These are phyloP conservation scores for Colletotrichum graminicola DNA, from an alignment of 2,329 filamentous ascomycete genomes.

Conservation along the genomic window DNA sequence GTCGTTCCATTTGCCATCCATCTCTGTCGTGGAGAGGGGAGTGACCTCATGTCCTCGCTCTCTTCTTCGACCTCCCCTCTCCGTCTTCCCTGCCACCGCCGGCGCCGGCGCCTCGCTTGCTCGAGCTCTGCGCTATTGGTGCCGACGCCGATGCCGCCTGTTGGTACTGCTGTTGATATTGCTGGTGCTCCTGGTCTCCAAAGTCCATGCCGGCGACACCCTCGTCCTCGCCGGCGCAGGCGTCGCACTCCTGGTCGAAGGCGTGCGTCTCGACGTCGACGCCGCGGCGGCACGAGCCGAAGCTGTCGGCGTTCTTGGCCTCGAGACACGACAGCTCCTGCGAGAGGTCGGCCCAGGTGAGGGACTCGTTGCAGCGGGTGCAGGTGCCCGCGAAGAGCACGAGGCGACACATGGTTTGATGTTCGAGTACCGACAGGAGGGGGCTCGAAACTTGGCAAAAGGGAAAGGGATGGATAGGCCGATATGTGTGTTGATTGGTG, in stretches of 20 bases:
- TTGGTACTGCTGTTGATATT: slow-evolving; percentile 21
- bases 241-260: slow-evolving; percentile 63
- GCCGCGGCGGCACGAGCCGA: slow-evolving; percentile 59
- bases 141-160: not conserved
- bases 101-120: slow-evolving; percentile 25
- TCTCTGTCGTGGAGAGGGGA: too few relatives aligned
- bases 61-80: slow-evolving; percentile 29
- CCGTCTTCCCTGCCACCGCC: slow-evolving; percentile 22
- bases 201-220: slow-evolving; percentile 57
- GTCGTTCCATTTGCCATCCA: slow-evolving; percentile 1
- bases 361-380: slow-evolving; percentile 55
- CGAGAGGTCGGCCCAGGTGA: slow-evolving; percentile 59
- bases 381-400: slow-evolving; percentile 59
- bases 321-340: slow-evolving; percentile 62
- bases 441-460: not conserved
- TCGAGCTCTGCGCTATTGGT: not conserved
- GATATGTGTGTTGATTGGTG: too few relatives aligned
- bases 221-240: slow-evolving; percentile 57
- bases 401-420: slow-evolving; percentile 59
- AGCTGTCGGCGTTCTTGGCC: slow-evolving; percentile 61
- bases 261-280: slow-evolving; percentile 57
- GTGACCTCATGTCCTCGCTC: slow-evolving; percentile 27
- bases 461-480: not conserved
- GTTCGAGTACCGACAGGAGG: not conserved
- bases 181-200: slow-evolving; percentile 39